A percentile compares a stretch with the other conserved stretches of the same genome.
phyloP scores from a whole-genome alignment of 768 basidiomycete genomes.

The Boletus pseudo-olivaceus region DNA sequence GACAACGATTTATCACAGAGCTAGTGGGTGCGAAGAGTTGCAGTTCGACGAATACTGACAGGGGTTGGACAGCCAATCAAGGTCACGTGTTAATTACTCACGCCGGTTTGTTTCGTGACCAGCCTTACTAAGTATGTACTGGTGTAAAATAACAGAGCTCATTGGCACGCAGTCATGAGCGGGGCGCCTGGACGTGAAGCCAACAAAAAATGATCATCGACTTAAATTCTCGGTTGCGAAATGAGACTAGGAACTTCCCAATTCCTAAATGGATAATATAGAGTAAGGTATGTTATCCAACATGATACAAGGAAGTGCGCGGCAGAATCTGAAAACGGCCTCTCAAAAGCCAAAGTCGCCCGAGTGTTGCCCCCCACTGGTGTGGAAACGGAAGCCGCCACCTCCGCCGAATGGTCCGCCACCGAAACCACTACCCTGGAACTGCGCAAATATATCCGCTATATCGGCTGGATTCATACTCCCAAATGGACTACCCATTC shows the following conservation, averaged over 20 bases:
- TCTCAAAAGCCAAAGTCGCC: slow-evolving; percentile 21
- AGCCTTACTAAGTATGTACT: too few species aligned
- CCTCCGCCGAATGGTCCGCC: slow-evolving; percentile 29
- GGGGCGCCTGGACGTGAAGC: too few species aligned
- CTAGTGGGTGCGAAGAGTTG: not conserved
- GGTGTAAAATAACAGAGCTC: too few species aligned
- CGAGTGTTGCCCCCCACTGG: slow-evolving; percentile 4
- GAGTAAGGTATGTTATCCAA: slow-evolving; percentile 10
- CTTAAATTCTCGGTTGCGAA: too few species aligned
- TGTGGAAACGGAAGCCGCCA: slow-evolving; percentile 31
- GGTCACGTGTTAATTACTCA: slow-evolving; percentile 6
- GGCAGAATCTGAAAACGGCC: not conserved
- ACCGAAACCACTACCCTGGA: slow-evolving; percentile 40
- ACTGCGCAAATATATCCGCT: slow-evolving; percentile 62
- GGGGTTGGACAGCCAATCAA: slow-evolving; percentile 14
- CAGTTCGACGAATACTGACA: slow-evolving; percentile 11
- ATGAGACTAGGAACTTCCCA: not conserved
- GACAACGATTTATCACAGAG: not conserved
- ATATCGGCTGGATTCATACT: slow-evolving; percentile 49
- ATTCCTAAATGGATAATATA: not conserved
- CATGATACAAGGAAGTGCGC: not conserved
- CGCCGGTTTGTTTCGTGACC: too few species aligned
- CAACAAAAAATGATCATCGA: too few species aligned
- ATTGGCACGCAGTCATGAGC: too few species aligned
- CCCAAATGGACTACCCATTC: slow-evolving; percentile 41